phyloP scores from a whole-genome alignment of 805 yeast species.

The Starmerella stellata region DNA sequence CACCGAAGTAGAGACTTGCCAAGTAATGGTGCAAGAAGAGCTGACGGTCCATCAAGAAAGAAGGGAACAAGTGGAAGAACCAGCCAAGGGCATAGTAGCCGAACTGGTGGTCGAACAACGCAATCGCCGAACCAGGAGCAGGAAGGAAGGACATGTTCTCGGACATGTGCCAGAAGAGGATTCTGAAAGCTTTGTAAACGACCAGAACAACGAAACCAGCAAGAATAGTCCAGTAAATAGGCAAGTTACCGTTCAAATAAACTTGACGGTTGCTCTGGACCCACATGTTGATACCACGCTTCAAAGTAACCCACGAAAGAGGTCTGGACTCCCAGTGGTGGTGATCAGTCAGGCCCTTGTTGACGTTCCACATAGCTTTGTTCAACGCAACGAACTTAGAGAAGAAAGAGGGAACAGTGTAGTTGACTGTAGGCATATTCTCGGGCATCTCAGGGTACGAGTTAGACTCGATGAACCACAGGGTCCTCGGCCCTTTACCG shows the following conservation, averaged over 20 bases:
- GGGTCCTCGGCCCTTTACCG: constrained; percentile 47
- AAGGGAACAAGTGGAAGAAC: constrained; percentile 41
- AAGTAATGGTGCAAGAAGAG: constrained; percentile 83
- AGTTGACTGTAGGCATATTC: constrained; percentile 23
- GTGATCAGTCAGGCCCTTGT: constrained; percentile 30
- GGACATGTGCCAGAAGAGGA: constrained; percentile 25
- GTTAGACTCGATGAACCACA: constrained; percentile 60
- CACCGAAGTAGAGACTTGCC: constrained; percentile 80
- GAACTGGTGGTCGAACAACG: constrained; percentile 22
- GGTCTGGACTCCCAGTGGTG: constrained; percentile 41
- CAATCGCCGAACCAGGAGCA: constrained; percentile 17
- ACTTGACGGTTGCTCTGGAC: constrained; percentile 29
- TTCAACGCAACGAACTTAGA: constrained; percentile 40
- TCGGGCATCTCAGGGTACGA: constrained; percentile 32
- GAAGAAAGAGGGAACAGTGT: constrained; percentile 28
- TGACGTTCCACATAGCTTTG: constrained; percentile 35
- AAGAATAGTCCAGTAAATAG: constrained; percentile 34
- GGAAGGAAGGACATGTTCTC: constrained; percentile 4
- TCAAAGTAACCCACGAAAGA: constrained; percentile 41
- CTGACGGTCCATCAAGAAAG: constrained; percentile 74
- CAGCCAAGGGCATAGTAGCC: constrained; percentile 39
- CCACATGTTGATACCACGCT: constrained; percentile 44
- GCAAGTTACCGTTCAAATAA: constrained; percentile 47
- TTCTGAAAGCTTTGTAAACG: constrained; percentile 18
- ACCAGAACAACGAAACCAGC: constrained; percentile 20